Percentiles rank a stretch among this genome's conserved stretches.
Conservation (phyloP, 2,329 filamentous ascomycete genomes). For the Fusarium buharicum region DNA sequence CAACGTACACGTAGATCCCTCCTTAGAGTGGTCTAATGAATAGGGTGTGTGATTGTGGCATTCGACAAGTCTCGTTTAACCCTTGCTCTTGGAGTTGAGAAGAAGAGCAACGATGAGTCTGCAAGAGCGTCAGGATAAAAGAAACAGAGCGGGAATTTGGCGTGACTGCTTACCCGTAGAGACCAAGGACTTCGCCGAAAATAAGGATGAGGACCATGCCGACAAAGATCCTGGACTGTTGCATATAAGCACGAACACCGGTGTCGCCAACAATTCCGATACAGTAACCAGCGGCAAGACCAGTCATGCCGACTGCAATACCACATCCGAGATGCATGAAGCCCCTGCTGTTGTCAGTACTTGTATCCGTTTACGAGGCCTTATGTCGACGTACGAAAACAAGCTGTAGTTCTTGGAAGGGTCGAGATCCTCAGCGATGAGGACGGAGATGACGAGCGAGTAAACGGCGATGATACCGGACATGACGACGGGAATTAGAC, state of each 20-base stretch:
- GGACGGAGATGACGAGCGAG: constrained; percentile 93
- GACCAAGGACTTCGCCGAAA: constrained; percentile 95
- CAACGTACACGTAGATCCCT: constrained; percentile 27
- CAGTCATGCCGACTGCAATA: constrained; percentile 89
- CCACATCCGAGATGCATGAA: constrained; percentile 95
- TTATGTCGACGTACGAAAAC: constrained; percentile 72
- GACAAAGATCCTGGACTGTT: constrained; percentile 94
- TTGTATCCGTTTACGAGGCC: not conserved
- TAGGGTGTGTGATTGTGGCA: constrained; percentile 6
- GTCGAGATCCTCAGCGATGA: constrained; percentile 90
- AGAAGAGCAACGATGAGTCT: constrained; percentile 94
- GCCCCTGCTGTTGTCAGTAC: constrained; percentile 63
- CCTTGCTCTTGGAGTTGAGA: constrained; percentile 86
- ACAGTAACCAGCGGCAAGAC: constrained; percentile 92
- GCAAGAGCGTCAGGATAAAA: constrained; percentile 19
- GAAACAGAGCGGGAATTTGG: not conserved
- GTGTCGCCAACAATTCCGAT: constrained; percentile 96
- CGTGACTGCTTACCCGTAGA: constrained; percentile 80
- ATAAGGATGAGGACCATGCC: constrained; percentile 99
- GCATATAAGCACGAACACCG: constrained; percentile 94
- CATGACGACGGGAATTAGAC: constrained; percentile 92
- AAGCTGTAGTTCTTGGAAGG: constrained; percentile 81
- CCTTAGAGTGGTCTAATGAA: constrained; percentile 3
- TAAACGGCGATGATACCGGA: constrained; percentile 99
- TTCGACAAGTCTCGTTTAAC: constrained; percentile 50